These are phyloP conservation scores for Cajanus cajan DNA, from an alignment of 306 rosid genomes.

Conservation along the genomic window DNA sequence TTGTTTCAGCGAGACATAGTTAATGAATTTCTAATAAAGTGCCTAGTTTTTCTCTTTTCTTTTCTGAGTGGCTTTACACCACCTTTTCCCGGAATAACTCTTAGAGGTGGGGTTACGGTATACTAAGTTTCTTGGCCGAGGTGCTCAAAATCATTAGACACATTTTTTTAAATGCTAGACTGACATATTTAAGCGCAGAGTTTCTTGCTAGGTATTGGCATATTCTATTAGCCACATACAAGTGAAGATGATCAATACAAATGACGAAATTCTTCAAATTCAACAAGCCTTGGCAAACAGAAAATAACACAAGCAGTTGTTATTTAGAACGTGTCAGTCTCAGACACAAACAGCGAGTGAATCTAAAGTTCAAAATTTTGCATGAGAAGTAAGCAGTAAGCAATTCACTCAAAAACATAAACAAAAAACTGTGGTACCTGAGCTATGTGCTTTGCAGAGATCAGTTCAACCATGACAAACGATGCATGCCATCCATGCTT, in stretches of 20 bases:
- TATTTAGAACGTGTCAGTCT: not conserved
- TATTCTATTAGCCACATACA: not conserved
- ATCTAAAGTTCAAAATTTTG: not conserved
- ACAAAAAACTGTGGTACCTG: conserved; percentile 60
- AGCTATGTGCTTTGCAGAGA: conserved; percentile 90
- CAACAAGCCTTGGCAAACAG: conserved; percentile 9
- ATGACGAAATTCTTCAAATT: conserved; percentile 3
- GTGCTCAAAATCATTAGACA: not conserved
- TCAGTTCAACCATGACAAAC: conserved; percentile 92
- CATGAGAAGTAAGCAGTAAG: conserved; percentile 12
- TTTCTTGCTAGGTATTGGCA: conserved; percentile 3
- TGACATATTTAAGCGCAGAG: not conserved
- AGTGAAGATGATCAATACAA: not conserved
- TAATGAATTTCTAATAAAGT: not conserved
- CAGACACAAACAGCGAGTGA: not conserved
- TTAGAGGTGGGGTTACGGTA: not conserved
- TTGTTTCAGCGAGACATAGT: not conserved
- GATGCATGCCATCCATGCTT: conserved; percentile 99
- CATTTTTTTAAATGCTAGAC: too few relatives aligned
- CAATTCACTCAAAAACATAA: not conserved
- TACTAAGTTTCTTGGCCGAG: not conserved
- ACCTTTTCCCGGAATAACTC: not conserved
- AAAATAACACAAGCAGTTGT: conserved; percentile 3
- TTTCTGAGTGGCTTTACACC: too few relatives aligned
- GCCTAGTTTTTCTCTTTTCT: not conserved